Evolutionary conservation across 805 yeast species (phyloP), one percentile per base, ranked within the genome.

Genomic region (Saccharomyces jurei): DNA sequence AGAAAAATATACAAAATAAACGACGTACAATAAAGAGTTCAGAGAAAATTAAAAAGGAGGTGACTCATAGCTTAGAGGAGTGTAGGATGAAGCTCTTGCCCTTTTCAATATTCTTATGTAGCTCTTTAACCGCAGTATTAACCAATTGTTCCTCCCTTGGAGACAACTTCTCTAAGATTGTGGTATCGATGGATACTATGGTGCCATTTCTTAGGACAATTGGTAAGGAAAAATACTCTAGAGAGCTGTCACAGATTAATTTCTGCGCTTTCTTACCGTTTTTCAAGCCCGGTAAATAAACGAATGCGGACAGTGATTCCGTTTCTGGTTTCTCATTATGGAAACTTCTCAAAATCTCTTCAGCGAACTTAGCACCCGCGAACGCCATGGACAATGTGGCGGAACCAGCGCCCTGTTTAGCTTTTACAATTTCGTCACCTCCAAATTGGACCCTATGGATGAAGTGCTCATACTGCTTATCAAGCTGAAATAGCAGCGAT

Each of bases 341-440:
- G 48, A 68, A 60, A 51, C 67, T 66, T 41, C 78, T 75, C 70
- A 87, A 76, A 55, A 87, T 81, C 51, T 85, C 76, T 65, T 81
- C 81, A 52, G 89, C 86, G 63, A 87, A 81, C 69, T 83, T 81
- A 69, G 83, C 87, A 66, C 91, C 92, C 49, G 92, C 91, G 66
- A 83, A 86, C 55, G 92, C 92, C 94, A 87, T 87, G 31, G 92
- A 86, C 65, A 87, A 75, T 49, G 94, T 87, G 54, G 92, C 92
- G 36, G 91, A 85, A 58, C 94, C 94, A 54, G 86, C 84, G 70
- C 94, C 92, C 63, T 83, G 79, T 74, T 87, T 87, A 61, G 92
- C 92, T 74, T 86, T 82, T 63, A 87, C 92, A 62, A 86, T 90
- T 76, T 86, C 94, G 71, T 86, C 94, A 77, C 94, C 94, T 73